Percentiles rank a stretch among this genome's conserved stretches.
phyloP scores from a whole-genome alignment of 805 yeast genomes.

The Isabelozyma heimii region DNA sequence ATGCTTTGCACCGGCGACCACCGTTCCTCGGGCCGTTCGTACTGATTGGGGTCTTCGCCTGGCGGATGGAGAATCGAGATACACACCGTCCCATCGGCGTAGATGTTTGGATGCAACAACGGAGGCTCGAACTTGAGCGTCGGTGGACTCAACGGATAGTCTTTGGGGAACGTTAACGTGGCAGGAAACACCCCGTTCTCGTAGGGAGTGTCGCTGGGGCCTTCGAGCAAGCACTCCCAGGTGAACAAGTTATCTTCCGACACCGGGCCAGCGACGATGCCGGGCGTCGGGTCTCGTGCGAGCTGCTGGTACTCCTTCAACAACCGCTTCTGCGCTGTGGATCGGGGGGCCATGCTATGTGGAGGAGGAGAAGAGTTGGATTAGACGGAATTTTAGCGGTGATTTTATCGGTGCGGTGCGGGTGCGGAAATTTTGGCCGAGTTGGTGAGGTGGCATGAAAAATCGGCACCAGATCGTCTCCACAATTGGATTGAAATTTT shows the following conservation, averaged over 20 bases:
- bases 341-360: neutral
- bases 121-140: constrained; percentile 73
- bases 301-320: constrained; percentile 88
- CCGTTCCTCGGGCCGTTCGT: constrained; percentile 92
- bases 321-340: constrained; percentile 82
- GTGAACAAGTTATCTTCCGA: constrained; percentile 67
- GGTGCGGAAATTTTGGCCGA: neutral
- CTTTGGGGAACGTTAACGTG: constrained; percentile 64
- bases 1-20: constrained; percentile 99
- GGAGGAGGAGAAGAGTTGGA: neutral
- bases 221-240: constrained; percentile 85
- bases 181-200: constrained; percentile 90
- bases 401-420: neutral
- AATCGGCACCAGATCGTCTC: too few species aligned
- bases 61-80: constrained; percentile 94
- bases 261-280: constrained; percentile 90
- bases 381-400: too few species aligned
- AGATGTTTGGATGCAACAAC: constrained; percentile 89
- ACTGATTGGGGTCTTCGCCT: constrained; percentile 95
- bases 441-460: too few species aligned
- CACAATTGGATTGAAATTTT: too few species aligned
- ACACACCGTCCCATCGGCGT: constrained; percentile 93
- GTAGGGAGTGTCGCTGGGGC: constrained; percentile 81
- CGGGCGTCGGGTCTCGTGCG: constrained; percentile 85
- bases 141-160: constrained; percentile 84